Evolutionary conservation across 176 grass and related monocot genomes (phyloP).

Genomic region (Poa annua): DNA sequence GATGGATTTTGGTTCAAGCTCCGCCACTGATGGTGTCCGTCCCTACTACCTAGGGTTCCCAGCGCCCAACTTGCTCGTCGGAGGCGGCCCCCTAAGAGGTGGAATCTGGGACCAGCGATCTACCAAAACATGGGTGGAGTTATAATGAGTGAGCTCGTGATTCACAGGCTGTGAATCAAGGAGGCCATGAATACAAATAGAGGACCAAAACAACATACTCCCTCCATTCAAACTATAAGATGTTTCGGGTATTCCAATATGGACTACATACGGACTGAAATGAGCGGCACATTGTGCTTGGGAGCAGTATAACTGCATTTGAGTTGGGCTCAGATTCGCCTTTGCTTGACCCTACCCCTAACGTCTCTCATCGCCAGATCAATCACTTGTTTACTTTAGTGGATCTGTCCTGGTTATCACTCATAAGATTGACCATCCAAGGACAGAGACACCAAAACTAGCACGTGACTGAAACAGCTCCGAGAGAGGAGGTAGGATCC

Average conservation of each 20-base stretch:
- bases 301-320: neutral
- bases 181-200: too few relatives aligned
- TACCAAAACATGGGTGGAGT: too few relatives aligned
- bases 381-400: neutral
- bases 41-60: neutral
- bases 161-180: too few relatives aligned
- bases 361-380: neutral
- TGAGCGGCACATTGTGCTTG: neutral
- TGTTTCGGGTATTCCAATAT: too few relatives aligned
- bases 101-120: neutral
- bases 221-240: too few relatives aligned
- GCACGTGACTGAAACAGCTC: neutral
- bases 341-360: conserved; percentile 12
- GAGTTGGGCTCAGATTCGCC: neutral
- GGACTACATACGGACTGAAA: too few relatives aligned
- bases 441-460: neutral
- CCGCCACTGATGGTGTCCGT: neutral
- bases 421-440: conserved; percentile 35
- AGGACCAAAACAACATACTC: too few relatives aligned
- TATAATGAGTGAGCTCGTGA: too few relatives aligned
- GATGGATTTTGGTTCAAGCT: neutral
- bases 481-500: neutral
- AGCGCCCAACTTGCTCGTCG: neutral
- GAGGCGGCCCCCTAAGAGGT: neutral
- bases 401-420: conserved; percentile 20